Conservation (phyloP, 1,284 basidiomycete genomes). For the Ceratobasidium sp. region DNA sequence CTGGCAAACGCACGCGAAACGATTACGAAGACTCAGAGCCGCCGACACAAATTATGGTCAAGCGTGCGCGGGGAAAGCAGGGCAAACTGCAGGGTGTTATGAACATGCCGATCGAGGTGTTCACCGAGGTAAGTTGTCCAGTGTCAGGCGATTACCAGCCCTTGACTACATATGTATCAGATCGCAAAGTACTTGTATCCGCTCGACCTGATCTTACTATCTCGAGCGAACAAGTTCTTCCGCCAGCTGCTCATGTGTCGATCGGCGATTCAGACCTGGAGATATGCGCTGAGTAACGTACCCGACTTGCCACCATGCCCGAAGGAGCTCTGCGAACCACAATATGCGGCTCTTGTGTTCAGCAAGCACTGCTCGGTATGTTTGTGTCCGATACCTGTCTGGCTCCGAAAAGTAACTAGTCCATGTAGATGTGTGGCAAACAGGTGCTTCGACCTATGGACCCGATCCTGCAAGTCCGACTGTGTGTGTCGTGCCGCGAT, state of each 20-base stretch:
- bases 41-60: neutral
- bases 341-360: constrained; percentile 34
- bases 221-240: constrained; percentile 35
- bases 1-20: no score
- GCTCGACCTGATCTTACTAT: constrained; percentile 25
- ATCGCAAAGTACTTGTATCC: constrained; percentile 28
- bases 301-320: constrained; percentile 27
- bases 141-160: neutral
- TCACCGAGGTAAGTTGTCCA: neutral
- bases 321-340: constrained; percentile 27
- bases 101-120: constrained; percentile 26
- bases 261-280: constrained; percentile 22
- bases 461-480: constrained; percentile 19
- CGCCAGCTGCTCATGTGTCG: constrained; percentile 25
- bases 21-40: no score
- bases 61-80: neutral
- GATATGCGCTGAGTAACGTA: constrained; percentile 1
- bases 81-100: constrained; percentile 39
- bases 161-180: neutral
- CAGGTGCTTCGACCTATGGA: neutral
- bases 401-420: neutral
- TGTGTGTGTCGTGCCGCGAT: constrained; percentile 7
- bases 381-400: neutral
- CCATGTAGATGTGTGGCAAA: constrained; percentile 12
- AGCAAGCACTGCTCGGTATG: constrained; percentile 36